These are phyloP conservation scores for Pulicaria dysenterica DNA, from an alignment of 129 eudicot species.

Conservation along the genomic window DNA sequence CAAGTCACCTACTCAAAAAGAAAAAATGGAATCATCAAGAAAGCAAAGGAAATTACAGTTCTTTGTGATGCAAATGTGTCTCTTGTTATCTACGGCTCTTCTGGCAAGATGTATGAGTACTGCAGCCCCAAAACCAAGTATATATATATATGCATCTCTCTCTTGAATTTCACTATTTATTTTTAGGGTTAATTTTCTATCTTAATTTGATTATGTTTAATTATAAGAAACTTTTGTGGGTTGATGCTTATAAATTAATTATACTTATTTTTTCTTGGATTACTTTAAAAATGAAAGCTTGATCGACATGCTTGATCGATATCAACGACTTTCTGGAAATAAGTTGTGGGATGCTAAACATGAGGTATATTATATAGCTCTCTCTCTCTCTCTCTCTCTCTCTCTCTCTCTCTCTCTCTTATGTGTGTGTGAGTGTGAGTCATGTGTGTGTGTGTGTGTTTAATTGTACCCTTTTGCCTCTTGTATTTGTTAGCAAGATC, in stretches of 20 bases:
- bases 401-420: not conserved
- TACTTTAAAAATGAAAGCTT: constrained; percentile 44
- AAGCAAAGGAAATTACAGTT: constrained; percentile 90
- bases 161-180: not conserved
- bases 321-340: constrained; percentile 72
- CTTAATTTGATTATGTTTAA: not conserved
- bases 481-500: constrained; percentile 29
- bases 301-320: constrained; percentile 62
- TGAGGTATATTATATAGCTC: constrained; percentile 53
- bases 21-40: constrained; percentile 82
- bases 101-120: constrained; percentile 84
- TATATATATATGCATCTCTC: constrained; percentile 1
- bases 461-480: constrained; percentile 23
- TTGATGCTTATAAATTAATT: not conserved
- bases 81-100: constrained; percentile 65
- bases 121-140: constrained; percentile 79
- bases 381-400: constrained; percentile 14
- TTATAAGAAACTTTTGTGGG: not conserved
- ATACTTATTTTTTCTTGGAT: not conserved
- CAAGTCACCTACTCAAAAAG: constrained; percentile 92
- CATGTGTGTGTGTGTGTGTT: too few relatives aligned
- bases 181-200: not conserved
- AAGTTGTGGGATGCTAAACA: constrained; percentile 99
- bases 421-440: not conserved
- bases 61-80: constrained; percentile 92